A percentile compares a stretch with the other conserved stretches of the same genome.
Evolutionary conservation across 2,329 filamentous ascomycete genomes (phyloP).

Genomic region (Diaporthe eres): DNA sequence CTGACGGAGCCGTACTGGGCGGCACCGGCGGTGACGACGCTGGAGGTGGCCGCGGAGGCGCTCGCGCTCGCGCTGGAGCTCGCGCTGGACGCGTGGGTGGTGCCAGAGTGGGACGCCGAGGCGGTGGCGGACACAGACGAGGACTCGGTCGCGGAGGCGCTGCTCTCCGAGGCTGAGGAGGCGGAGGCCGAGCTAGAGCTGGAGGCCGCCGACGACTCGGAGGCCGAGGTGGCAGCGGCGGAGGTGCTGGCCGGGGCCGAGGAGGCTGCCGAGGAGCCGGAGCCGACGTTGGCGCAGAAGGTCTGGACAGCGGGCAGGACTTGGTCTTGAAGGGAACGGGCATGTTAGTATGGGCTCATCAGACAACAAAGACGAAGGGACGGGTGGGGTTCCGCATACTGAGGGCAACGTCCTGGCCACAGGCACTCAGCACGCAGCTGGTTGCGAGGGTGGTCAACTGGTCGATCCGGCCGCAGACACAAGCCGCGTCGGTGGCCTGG

Average conservation of each 20-base stretch:
- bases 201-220: neutral
- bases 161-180: neutral
- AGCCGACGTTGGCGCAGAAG: constrained; percentile 21
- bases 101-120: neutral
- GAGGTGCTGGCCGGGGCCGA: neutral
- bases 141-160: neutral
- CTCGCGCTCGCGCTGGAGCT: neutral
- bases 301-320: constrained; percentile 27
- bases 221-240: neutral
- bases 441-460: constrained; percentile 14
- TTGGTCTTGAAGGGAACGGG: neutral
- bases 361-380: neutral
- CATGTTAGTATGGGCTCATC: neutral
- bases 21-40: constrained; percentile 17
- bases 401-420: constrained; percentile 19
- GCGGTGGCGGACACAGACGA: neutral
- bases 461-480: constrained; percentile 27
- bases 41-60: neutral
- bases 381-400: neutral
- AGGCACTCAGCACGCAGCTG: constrained; percentile 16
- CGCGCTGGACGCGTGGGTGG: neutral
- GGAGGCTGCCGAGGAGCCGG: neutral
- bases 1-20: constrained; percentile 24
- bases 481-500: constrained; percentile 11
- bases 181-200: neutral